Percentiles rank a stretch among this genome's conserved stretches.
Conservation (phyloP, 495 filamentous ascomycete genomes). For the Aspergillus campestris region DNA sequence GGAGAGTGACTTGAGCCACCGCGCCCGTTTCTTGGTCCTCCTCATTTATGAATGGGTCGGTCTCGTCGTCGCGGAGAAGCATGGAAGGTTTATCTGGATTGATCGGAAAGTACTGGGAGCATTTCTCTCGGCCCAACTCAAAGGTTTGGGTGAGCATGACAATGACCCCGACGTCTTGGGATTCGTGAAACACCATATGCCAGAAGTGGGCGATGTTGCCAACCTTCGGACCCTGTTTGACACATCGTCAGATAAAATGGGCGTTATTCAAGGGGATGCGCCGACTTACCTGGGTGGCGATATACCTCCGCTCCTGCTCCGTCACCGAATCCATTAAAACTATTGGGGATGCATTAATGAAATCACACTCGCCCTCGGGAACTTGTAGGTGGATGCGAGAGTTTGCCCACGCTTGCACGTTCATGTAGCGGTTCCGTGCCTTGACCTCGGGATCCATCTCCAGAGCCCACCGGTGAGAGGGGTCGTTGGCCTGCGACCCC, state of each 20-base stretch:
- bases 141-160: conserved; percentile 94
- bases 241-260: conserved; percentile 1
- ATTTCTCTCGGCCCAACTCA: conserved; percentile 78
- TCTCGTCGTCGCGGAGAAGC: conserved; percentile 50
- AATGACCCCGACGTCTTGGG: conserved; percentile 68
- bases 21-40: conserved; percentile 14
- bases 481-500: conserved; percentile 28
- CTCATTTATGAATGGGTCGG: conserved; percentile 21
- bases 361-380: conserved; percentile 70
- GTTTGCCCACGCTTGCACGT: conserved; percentile 78
- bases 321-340: conserved; percentile 50
- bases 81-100: conserved; percentile 46
- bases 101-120: conserved; percentile 80
- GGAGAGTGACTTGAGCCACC: conserved; percentile 39
- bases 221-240: conserved; percentile 66
- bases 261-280: conserved; percentile 3
- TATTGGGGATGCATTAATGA: conserved; percentile 95
- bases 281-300: conserved; percentile 54
- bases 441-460: conserved; percentile 42
- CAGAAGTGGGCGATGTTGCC: conserved; percentile 68
- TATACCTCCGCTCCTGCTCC: conserved; percentile 46
- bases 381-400: conserved; percentile 81
- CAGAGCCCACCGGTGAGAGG: conserved; percentile 41
- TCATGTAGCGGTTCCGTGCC: conserved; percentile 68
- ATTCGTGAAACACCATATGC: conserved; percentile 93